Evolutionary conservation across 768 basidiomycete species (phyloP).

Genomic region (Pisolithus marmoratus): DNA sequence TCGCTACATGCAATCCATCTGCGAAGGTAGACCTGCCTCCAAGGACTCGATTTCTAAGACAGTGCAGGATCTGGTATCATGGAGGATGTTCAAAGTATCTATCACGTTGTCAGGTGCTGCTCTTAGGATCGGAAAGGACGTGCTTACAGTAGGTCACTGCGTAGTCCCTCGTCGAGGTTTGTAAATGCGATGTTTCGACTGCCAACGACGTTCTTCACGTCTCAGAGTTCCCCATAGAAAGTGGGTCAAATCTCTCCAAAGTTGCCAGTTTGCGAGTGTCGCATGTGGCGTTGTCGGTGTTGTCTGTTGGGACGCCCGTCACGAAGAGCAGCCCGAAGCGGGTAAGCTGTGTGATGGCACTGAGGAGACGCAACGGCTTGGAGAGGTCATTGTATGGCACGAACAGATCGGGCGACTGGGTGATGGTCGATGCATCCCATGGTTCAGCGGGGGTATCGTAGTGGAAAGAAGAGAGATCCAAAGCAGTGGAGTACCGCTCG

Average conservation of each 20-base stretch:
- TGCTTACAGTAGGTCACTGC: constrained; percentile 88
- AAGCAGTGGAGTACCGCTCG: constrained; percentile 38
- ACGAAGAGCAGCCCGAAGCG: constrained; percentile 72
- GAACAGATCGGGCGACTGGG: constrained; percentile 39
- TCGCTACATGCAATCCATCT: constrained; percentile 67
- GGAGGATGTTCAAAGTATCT: constrained; percentile 93
- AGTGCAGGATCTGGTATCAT: constrained; percentile 89
- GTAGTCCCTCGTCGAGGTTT: constrained; percentile 77
- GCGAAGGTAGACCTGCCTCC: constrained; percentile 88
- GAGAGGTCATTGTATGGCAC: constrained; percentile 49
- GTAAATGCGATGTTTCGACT: constrained; percentile 95
- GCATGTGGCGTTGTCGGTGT: constrained; percentile 57
- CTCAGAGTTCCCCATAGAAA: constrained; percentile 88
- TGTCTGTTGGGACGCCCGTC: constrained; percentile 56
- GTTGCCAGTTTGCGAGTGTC: constrained; percentile 62
- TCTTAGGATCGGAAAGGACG: neutral
- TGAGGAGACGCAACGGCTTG: constrained; percentile 41
- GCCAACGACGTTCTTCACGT: constrained; percentile 70
- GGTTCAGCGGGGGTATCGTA: constrained; percentile 30
- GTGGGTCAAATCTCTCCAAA: constrained; percentile 77
- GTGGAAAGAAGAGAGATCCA: constrained; percentile 38
- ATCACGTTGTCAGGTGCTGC: constrained; percentile 2
- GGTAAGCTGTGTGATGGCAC: constrained; percentile 65
- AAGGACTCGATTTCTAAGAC: constrained; percentile 73
- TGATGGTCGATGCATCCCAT: constrained; percentile 44